Conservation (phyloP, 1,139 yeast genomes). For the Debaryomyces fabryi region DNA sequence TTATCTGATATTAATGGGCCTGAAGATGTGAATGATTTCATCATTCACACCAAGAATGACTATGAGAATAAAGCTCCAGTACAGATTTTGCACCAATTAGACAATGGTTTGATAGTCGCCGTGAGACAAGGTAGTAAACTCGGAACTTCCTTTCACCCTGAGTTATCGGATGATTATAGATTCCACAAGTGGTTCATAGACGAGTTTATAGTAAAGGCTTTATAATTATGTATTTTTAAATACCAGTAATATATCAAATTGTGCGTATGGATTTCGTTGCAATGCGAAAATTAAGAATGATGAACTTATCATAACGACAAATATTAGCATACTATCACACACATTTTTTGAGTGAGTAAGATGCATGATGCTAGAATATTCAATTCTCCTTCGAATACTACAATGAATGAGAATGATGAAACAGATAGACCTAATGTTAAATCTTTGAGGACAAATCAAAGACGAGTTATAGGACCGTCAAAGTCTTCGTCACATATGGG, state of each 20-base stretch:
- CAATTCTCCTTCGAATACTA: slow-evolving; percentile 14
- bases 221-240: not conserved
- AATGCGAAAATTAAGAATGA: not conserved
- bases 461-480: slow-evolving; percentile 1
- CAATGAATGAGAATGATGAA: not conserved
- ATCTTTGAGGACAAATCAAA: not conserved
- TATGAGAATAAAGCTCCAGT: slow-evolving; percentile 36
- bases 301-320: not conserved
- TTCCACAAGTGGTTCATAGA: slow-evolving; percentile 76
- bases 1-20: slow-evolving; percentile 16
- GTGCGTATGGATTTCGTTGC: slow-evolving; percentile 2
- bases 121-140: slow-evolving; percentile 68
- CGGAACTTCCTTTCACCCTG: slow-evolving; percentile 86
- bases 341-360: not conserved
- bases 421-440: not conserved
- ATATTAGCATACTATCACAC: not conserved
- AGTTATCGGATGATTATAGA: slow-evolving; percentile 58
- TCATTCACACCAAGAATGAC: slow-evolving; percentile 28
- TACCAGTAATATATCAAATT: not conserved
- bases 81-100: slow-evolving; percentile 45
- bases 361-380: slow-evolving; percentile 37
- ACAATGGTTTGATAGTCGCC: slow-evolving; percentile 60
- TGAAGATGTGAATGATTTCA: slow-evolving; percentile 21
- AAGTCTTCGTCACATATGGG: slow-evolving; percentile 5
- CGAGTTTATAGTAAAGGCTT: slow-evolving; percentile 46